Percentiles rank a stretch among this genome's conserved stretches.
These are phyloP conservation scores for Tolypocladium tundrense DNA, from an alignment of 2,329 filamentous ascomycete genomes.

Conservation along the genomic window DNA sequence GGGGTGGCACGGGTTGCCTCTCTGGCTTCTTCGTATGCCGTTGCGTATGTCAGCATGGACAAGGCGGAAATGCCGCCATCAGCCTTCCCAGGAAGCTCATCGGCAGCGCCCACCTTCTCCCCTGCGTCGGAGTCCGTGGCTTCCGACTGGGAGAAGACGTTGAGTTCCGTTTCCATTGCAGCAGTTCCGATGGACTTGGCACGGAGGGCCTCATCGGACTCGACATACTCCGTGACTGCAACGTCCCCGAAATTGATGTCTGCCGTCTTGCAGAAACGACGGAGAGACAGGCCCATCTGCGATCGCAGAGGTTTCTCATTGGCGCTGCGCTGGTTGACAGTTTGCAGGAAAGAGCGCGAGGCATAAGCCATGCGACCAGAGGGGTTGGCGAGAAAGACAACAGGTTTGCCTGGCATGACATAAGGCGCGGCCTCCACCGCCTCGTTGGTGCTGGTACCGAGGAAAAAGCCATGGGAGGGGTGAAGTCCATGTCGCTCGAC, in stretches of 20 bases:
- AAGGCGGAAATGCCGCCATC: constrained; percentile 17
- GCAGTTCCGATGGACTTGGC: constrained; percentile 25
- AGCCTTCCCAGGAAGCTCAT: constrained; percentile 11
- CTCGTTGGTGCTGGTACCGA: constrained; percentile 36
- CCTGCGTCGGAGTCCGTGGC: constrained; percentile 14
- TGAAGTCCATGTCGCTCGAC: constrained; percentile 41
- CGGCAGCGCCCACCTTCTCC: constrained; percentile 14
- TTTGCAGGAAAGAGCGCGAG: constrained; percentile 31
- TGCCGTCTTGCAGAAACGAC: constrained; percentile 26
- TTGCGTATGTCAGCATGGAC: constrained; percentile 20
- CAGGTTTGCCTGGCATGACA: constrained; percentile 34
- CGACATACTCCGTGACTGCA: constrained; percentile 20
- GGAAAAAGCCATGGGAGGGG: constrained; percentile 41
- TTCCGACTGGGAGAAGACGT: constrained; percentile 16
- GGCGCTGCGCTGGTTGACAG: constrained; percentile 21
- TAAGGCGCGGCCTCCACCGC: constrained; percentile 27
- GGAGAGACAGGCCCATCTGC: constrained; percentile 23
- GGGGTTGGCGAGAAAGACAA: constrained; percentile 37
- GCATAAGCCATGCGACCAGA: constrained; percentile 37
- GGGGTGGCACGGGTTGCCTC: constrained; percentile 14
- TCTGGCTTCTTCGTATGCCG: constrained; percentile 19
- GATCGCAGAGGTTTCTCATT: constrained; percentile 21
- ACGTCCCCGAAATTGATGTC: constrained; percentile 23
- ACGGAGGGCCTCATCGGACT: constrained; percentile 21
- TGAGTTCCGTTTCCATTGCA: constrained; percentile 18